Conservation (phyloP, 257 asterid genomes). For the Scutellaria galericulata region DNA sequence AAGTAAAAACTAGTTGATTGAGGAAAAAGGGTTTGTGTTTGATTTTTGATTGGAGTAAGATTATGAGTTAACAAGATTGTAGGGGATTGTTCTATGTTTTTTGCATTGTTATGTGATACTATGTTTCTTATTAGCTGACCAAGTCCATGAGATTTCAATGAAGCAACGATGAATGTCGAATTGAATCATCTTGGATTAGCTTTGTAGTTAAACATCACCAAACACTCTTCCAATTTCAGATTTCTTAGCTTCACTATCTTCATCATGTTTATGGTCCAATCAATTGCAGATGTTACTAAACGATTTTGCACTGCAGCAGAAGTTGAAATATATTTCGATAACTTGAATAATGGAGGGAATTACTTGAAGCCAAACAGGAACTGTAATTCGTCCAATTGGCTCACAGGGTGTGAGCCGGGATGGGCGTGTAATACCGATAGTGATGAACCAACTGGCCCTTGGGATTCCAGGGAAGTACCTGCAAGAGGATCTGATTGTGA, state of each 20-base stretch:
- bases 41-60: neutral
- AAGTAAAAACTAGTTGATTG: neutral
- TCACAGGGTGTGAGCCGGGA: constrained; percentile 85
- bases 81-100: neutral
- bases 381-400: constrained; percentile 79
- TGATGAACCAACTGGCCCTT: constrained; percentile 44
- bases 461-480: constrained; percentile 52
- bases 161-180: neutral
- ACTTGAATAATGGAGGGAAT: constrained; percentile 50
- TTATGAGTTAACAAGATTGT: constrained; percentile 16
- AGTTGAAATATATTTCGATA: constrained; percentile 57
- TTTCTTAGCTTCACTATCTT: constrained; percentile 1
- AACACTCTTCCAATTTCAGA: neutral
- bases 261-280: constrained; percentile 7
- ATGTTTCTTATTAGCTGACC: neutral
- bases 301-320: constrained; percentile 83
- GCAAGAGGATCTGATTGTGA: constrained; percentile 67
- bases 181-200: constrained; percentile 9
- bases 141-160: constrained; percentile 8
- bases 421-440: constrained; percentile 76
- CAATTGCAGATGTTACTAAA: constrained; percentile 56
- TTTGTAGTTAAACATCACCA: constrained; percentile 2
- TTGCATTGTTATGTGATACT: neutral
- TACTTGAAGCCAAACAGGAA: constrained; percentile 62
- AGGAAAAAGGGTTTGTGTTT: neutral